A percentile compares a stretch with the other conserved stretches of the same genome.
These are phyloP conservation scores for Ophiocordyceps unilateralis DNA, from an alignment of 2,329 filamentous ascomycete species.

Conservation along the genomic window DNA sequence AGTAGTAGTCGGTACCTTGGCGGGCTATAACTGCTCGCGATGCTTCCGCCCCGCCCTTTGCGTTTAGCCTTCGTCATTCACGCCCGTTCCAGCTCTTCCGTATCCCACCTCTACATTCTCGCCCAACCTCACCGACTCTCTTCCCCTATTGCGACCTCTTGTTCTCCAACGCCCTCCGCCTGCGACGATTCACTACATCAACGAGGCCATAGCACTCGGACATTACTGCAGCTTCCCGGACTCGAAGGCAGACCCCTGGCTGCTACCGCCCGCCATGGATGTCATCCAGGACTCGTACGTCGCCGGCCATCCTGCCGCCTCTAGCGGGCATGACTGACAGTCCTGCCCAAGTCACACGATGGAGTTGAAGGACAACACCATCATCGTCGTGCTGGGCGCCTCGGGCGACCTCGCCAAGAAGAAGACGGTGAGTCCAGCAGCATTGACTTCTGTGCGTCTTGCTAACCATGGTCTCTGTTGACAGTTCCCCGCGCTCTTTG, in stretches of 20 bases:
- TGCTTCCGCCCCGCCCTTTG: background rate
- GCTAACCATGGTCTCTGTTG: conserved; percentile 6
- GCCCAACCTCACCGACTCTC: background rate
- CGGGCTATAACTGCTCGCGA: background rate
- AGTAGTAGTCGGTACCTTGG: background rate
- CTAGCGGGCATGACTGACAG: background rate
- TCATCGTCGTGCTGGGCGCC: conserved; percentile 89
- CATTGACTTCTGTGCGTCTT: background rate
- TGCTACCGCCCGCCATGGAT: conserved; percentile 5
- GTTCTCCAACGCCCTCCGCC: background rate
- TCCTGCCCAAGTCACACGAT: conserved; percentile 40
- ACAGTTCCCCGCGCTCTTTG: conserved; percentile 92
- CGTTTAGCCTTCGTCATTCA: background rate
- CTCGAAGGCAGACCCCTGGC: conserved; percentile 1
- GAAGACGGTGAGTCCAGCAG: conserved; percentile 61
- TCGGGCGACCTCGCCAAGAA: conserved; percentile 98
- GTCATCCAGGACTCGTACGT: conserved; percentile 4
- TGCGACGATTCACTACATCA: background rate
- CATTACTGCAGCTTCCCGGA: background rate
- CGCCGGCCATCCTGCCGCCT: background rate
- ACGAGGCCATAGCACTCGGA: background rate
- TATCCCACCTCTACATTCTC: background rate
- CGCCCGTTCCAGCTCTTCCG: background rate
- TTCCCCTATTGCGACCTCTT: background rate
- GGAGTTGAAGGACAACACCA: conserved; percentile 97